Base-by-base conservation (phyloP, 1,284 basidiomycete genomes). In the Leccinum pachyderme region DNA sequence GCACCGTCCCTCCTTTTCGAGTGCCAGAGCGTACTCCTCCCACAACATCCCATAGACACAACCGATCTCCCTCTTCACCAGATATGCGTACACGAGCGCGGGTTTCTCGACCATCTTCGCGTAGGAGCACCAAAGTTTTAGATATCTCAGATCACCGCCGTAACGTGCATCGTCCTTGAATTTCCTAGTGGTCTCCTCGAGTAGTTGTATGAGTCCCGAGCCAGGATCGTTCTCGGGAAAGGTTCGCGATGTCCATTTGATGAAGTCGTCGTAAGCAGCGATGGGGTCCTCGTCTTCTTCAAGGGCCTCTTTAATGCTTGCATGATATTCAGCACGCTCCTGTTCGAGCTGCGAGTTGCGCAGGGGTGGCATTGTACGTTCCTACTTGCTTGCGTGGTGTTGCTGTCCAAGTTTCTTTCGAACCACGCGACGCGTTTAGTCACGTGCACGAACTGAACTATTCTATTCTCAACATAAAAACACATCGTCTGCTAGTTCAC, bases 111-210 rank as follows among this genome's bases (percentile, higher is more conserved):
- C 80, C 60, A 84, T 80, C 47, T 82, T 80, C 2, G 91, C 86
- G 68, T 94, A 94, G 57, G 88, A 76, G 15, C 86, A 82, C 95
- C 95, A 97, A 31, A 96, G 73, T 70, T 89, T 91, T 48, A 98
- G 80, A 72, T 98, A 97, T 39, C 95, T 82, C 52, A 91, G 73
- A 75, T 98, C 95, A 59, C 87, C 86, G 64, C 84, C 84, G 74
- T 96, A 98, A 28, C 86, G 76, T 32, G 81, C 76, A 64, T 95
- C 92, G 27, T 84, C 81, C 57, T 89, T 83, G 70, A 98, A 96
- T 51, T 84, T 81, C 24, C 87, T 76, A 0, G 89, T 91, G 0
- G 86, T 83, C 59, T 86, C 82, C 62, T 94, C 90, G 0, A 95
- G 76, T 4, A 93, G 73, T 53, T 86, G 82, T 5, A 83, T 72